Percentiles rank a stretch among this genome's conserved stretches.
Evolutionary conservation across 164 flowering plant species (phyloP).

Genomic region (Vitis rotundifolia): DNA sequence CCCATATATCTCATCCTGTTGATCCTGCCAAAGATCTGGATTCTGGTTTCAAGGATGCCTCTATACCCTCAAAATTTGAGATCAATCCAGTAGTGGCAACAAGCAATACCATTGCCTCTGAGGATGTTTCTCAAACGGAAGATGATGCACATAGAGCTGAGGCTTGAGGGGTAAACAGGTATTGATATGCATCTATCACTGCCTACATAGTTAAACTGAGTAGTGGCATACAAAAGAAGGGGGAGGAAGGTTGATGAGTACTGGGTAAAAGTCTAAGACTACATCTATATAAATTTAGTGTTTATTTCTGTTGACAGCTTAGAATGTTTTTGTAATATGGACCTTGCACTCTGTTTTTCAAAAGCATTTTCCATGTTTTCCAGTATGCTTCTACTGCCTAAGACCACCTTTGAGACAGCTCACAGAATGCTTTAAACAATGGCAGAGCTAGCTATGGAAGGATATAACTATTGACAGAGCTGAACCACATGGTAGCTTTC

Average conservation of each 20-base stretch:
- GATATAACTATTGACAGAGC: too few species aligned
- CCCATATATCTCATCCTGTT: constrained; percentile 2
- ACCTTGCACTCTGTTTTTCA: neutral
- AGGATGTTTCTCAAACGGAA: neutral
- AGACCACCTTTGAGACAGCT: too few species aligned
- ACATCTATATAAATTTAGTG: neutral
- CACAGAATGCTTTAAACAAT: too few species aligned
- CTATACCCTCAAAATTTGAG: constrained; percentile 13
- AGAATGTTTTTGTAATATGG: neutral
- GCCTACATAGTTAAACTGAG: too few species aligned
- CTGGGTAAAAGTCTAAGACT: too few species aligned
- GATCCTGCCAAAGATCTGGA: constrained; percentile 3
- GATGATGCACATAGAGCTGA: neutral
- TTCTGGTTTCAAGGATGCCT: constrained; percentile 8
- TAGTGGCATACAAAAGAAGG: neutral
- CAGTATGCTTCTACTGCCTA: too few species aligned
- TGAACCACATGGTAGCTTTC: too few species aligned
- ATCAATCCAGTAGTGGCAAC: neutral
- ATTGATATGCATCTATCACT: too few species aligned
- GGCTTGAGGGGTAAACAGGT: constrained; percentile 3
- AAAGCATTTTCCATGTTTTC: neutral
- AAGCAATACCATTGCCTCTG: neutral
- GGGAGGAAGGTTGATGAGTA: neutral
- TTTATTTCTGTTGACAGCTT: neutral
- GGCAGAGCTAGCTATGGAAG: too few species aligned